Evolutionary conservation across 2,329 filamentous ascomycete species (phyloP), one percentile per base, ranked within the genome.

Genomic region (Ceratocystis albifundus): DNA sequence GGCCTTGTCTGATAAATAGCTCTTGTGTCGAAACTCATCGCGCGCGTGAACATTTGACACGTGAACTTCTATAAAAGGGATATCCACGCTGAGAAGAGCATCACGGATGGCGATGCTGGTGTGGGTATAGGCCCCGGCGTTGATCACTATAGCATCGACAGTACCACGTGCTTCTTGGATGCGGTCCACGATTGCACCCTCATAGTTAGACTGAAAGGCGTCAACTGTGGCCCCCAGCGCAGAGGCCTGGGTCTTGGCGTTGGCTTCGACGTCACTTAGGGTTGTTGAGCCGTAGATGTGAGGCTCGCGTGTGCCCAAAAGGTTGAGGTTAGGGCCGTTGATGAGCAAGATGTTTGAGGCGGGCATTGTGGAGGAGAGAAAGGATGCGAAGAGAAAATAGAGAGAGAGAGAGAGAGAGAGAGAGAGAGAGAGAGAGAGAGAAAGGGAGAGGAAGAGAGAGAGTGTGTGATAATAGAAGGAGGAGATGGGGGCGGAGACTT

Each of bases 271-370:
- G 70, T 89, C 82, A 22, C 77, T 63, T 12, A 92, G 83, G 0
- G 88, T 90, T 0, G 84, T 85, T 68, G 78, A 79, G 72, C 88
- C 88, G 77, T 92, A 91, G 71, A 90, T 81, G 32, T 84, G 77
- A 17, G 88, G 88, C 74, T 93, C 88, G 25, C 89, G 81, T 12
- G 83, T 87, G 45, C 88, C 88, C 36, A 92, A 82, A 62, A 92
- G 85, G 76, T 91, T 91, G 71, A 92, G 85, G 74, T 92, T 92
- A 41, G 88, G 88, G n/a, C 88, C 88, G 75, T 90, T 90, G 77
- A 91, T 84, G 70, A 90, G 79, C 70, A 90, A 84, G 72, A 90
- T 84, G 65, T 72, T 74, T 67, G 74, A 75, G 41, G 75, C 68
- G 74, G 77, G 78, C 59, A 63, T 62, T 62, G 36, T 50, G 17